Percentiles rank a stretch among this genome's conserved stretches.
These are phyloP conservation scores for Pisolithus albus DNA, from an alignment of 768 basidiomycete species.

Conservation along the genomic window DNA sequence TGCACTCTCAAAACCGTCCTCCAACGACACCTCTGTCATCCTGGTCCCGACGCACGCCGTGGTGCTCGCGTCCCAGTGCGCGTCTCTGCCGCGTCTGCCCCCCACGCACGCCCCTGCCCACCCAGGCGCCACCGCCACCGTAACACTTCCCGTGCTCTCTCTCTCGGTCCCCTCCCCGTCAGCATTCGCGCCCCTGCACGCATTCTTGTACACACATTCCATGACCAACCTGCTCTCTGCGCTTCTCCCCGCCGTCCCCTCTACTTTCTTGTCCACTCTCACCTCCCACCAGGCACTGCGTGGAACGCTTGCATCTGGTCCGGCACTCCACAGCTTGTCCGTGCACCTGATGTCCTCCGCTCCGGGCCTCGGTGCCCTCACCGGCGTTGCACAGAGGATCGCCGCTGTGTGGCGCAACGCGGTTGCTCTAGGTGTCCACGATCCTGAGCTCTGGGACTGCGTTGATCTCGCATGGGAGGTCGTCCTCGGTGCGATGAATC, in stretches of 20 bases:
- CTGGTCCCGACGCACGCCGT: slow-evolving; percentile 67
- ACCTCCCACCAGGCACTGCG: slow-evolving; percentile 26
- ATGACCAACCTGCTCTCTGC: slow-evolving; percentile 42
- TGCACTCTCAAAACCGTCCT: slow-evolving; percentile 33
- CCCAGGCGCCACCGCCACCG: slow-evolving; percentile 24
- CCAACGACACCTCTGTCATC: slow-evolving; percentile 27
- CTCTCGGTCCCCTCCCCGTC: slow-evolving; percentile 57
- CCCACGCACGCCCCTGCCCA: slow-evolving; percentile 29
- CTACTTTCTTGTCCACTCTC: slow-evolving; percentile 23
- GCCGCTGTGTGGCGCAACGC: slow-evolving; percentile 70
- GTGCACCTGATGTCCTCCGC: slow-evolving; percentile 44
- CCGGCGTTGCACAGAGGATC: slow-evolving; percentile 42
- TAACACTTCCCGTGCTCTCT: slow-evolving; percentile 54
- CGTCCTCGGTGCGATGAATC: slow-evolving; percentile 52
- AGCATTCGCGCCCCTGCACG: slow-evolving; percentile 51
- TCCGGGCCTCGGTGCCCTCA: slow-evolving; percentile 37
- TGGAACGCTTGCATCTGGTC: slow-evolving; percentile 42
- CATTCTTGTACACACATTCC: slow-evolving; percentile 64
- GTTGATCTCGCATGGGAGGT: slow-evolving; percentile 66
- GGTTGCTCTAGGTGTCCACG: slow-evolving; percentile 60
- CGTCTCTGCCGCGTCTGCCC: slow-evolving; percentile 54
- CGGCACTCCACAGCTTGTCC: slow-evolving; percentile 49
- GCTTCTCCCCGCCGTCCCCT: slow-evolving; percentile 35
- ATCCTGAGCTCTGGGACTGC: slow-evolving; percentile 58
- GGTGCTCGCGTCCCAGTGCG: slow-evolving; percentile 62